phyloP scores from a whole-genome alignment of 1,284 basidiomycete genomes.

The Clitocybe nebularis region DNA sequence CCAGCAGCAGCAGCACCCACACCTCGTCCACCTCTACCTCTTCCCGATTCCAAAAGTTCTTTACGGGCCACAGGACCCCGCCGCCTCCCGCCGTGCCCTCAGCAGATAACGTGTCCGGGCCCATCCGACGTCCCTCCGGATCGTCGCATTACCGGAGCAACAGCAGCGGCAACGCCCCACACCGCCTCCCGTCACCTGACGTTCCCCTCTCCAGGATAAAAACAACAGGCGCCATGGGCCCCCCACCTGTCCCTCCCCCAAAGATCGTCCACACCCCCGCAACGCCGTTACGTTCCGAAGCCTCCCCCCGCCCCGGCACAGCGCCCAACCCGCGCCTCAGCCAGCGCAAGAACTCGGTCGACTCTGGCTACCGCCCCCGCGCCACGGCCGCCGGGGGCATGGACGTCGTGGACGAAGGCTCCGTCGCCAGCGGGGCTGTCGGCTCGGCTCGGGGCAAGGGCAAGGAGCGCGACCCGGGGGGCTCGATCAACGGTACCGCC shows the following conservation, averaged over 20 bases:
- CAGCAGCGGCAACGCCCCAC: conserved; percentile 14
- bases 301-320: conserved; percentile 6
- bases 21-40: conserved; percentile 17
- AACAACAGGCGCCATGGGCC: conserved; percentile 19
- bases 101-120: conserved; percentile 17
- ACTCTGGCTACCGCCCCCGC: conserved; percentile 9
- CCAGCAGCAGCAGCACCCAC: conserved; percentile 13
- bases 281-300: conserved; percentile 32
- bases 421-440: conserved; percentile 14
- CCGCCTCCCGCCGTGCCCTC: conserved; percentile 8
- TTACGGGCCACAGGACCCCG: conserved; percentile 16
- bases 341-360: conserved; percentile 15
- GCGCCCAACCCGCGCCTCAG: conserved; percentile 12
- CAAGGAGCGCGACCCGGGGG: conserved; percentile 8
- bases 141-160: conserved; percentile 16
- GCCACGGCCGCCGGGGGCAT: conserved; percentile 20
- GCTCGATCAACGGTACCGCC: conserved; percentile 19
- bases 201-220: conserved; percentile 7
- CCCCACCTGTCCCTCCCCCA: conserved; percentile 19
- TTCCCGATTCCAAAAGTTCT: conserved; percentile 16
- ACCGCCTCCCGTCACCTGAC: conserved; percentile 11
- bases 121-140: conserved; percentile 17
- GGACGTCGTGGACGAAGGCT: conserved; percentile 26
- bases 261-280: conserved; percentile 40
- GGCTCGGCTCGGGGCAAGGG: conserved; percentile 9